Conservation (phyloP, 495 filamentous ascomycete species). For the Neurospora discreta region DNA sequence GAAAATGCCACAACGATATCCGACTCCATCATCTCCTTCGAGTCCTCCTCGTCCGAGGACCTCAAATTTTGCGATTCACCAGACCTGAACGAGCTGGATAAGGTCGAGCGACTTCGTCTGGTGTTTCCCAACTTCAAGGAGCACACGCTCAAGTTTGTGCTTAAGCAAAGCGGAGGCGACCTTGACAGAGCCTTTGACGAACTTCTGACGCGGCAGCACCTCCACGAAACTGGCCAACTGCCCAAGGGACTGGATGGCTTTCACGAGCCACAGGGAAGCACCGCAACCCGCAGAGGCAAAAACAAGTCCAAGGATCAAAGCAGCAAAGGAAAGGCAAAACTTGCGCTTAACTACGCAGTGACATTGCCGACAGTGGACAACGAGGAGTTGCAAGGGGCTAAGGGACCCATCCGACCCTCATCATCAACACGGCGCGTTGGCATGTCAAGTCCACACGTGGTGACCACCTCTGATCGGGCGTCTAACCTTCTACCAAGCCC, state of each 20-base stretch:
- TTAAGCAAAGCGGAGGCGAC: constrained; percentile 54
- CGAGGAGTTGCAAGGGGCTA: constrained; percentile 16
- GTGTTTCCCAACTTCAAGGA: constrained; percentile 60
- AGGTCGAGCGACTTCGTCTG: constrained; percentile 41
- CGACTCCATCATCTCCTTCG: constrained; percentile 12
- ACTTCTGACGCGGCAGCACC: constrained; percentile 62
- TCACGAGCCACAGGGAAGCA: constrained; percentile 31
- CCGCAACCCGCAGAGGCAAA: constrained; percentile 35
- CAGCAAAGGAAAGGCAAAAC: neutral
- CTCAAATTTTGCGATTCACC: constrained; percentile 26
- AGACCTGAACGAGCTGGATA: constrained; percentile 43
- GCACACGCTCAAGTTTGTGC: constrained; percentile 50
- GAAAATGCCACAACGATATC: constrained; percentile 20
- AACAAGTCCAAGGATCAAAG: constrained; percentile 6
- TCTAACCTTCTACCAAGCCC: neutral
- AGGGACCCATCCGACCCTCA: constrained; percentile 8
- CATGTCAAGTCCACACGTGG: neutral
- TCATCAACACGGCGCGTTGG: neutral
- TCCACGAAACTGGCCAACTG: constrained; percentile 48
- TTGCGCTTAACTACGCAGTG: constrained; percentile 13
- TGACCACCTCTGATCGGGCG: neutral
- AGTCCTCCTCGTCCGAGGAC: constrained; percentile 8
- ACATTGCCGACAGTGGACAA: constrained; percentile 10
- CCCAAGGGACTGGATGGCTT: constrained; percentile 78
- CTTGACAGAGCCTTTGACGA: constrained; percentile 66